A percentile compares a stretch with the other conserved stretches of the same genome.
These are phyloP conservation scores for Quercus tomentella DNA, from an alignment of 331 rosid genomes.

Conservation along the genomic window DNA sequence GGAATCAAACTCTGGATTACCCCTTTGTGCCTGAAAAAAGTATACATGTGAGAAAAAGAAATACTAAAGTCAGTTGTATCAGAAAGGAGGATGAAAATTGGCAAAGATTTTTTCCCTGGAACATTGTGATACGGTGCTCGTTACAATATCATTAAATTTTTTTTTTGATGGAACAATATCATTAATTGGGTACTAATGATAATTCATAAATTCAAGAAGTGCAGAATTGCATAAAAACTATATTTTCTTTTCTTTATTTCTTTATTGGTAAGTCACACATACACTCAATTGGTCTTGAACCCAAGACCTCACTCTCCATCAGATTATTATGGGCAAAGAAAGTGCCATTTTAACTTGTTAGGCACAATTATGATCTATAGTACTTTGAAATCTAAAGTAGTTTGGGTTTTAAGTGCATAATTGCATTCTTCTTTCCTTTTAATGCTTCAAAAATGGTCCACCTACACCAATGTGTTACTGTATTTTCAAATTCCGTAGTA, in stretches of 20 bases:
- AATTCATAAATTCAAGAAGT: neutral
- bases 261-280: too few relatives aligned
- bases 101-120: neutral
- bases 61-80: neutral
- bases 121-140: neutral
- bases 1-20: constrained; percentile 19
- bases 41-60: neutral
- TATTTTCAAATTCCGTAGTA: too few relatives aligned
- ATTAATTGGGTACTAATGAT: neutral
- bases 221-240: neutral
- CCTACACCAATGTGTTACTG: neutral
- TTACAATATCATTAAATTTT: neutral
- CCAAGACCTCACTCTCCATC: too few relatives aligned
- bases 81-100: neutral
- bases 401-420: neutral
- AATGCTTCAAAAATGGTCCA: too few relatives aligned
- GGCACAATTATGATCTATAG: too few relatives aligned
- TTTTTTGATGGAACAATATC: neutral
- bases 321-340: too few relatives aligned
- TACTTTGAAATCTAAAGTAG: too few relatives aligned
- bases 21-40: constrained; percentile 35
- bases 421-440: neutral
- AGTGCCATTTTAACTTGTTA: too few relatives aligned
- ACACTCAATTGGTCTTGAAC: too few relatives aligned
- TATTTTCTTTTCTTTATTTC: too few relatives aligned